Evolutionary conservation across 2,329 filamentous ascomycete genomes (phyloP).

Genomic region (Fusarium luffae): DNA sequence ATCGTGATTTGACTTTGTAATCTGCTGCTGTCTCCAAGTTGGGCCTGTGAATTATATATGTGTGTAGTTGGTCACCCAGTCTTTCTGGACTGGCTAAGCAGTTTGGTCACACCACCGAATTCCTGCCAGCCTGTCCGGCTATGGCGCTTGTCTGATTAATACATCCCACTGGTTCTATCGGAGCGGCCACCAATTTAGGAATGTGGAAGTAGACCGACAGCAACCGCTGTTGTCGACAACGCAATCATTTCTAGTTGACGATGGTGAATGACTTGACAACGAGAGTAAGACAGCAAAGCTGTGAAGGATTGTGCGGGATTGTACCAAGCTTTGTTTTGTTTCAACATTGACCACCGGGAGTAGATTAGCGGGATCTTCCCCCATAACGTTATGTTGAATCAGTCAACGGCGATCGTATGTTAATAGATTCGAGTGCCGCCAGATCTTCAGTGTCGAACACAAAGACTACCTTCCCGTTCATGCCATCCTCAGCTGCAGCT

Average conservation of each 20-base stretch:
- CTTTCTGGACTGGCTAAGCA: background rate
- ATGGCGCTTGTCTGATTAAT: background rate
- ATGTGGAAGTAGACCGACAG: background rate
- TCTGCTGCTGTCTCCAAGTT: background rate
- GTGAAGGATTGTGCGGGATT: background rate
- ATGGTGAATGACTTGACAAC: background rate
- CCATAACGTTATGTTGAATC: background rate
- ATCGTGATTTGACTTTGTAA: background rate
- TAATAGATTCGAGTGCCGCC: background rate
- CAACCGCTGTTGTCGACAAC: background rate
- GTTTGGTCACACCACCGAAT: background rate
- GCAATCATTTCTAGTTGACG: background rate
- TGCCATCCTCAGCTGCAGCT: background rate
- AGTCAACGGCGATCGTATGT: background rate
- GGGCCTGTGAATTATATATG: background rate
- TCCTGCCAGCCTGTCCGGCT: background rate
- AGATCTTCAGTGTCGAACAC: background rate
- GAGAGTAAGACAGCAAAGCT: background rate
- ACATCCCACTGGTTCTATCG: background rate
- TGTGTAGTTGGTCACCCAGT: background rate
- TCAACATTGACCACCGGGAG: background rate
- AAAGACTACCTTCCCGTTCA: background rate
- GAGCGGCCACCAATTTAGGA: background rate
- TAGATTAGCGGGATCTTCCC: background rate
- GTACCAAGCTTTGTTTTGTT: constrained; percentile 5